These are phyloP conservation scores for Asclepias syriaca DNA, from an alignment of 257 asterid genomes.

Conservation along the genomic window DNA sequence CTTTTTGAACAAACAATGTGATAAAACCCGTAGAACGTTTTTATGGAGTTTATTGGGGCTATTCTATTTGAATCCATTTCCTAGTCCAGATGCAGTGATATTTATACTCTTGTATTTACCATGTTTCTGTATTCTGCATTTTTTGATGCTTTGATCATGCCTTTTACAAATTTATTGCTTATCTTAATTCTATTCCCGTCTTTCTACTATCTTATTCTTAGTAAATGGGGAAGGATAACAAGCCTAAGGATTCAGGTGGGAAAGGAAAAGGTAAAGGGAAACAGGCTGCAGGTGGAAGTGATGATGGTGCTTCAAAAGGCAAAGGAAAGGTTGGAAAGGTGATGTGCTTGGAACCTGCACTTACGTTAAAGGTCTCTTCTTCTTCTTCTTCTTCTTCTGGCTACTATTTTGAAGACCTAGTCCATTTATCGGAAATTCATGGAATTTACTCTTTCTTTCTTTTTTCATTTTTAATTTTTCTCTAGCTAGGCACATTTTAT, in stretches of 20 bases:
- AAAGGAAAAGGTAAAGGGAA: slow-evolving; percentile 91
- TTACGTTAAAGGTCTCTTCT: slow-evolving; percentile 76
- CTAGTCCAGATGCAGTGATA: neutral
- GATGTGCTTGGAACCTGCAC: slow-evolving; percentile 97
- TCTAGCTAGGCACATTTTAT: slow-evolving; percentile 88
- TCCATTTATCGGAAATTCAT: neutral
- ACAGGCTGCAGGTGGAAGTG: slow-evolving; percentile 82
- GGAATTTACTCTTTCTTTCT: neutral
- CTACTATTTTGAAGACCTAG: neutral
- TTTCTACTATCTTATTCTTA: slow-evolving; percentile 4
- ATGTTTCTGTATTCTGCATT: neutral
- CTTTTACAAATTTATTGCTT: neutral
- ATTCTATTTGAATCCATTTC: neutral
- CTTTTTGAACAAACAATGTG: neutral
- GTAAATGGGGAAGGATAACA: slow-evolving; percentile 73
- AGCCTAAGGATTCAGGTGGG: slow-evolving; percentile 52
- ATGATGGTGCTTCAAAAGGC: slow-evolving; percentile 73
- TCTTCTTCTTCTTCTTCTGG: neutral
- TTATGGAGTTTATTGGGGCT: neutral
- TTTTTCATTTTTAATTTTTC: slow-evolving; percentile 1
- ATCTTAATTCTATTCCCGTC: neutral
- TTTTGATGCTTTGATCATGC: neutral
- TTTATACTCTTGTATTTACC: neutral
- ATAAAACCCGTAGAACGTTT: neutral
- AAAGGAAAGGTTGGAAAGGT: slow-evolving; percentile 79